These are phyloP conservation scores for Rhizomucor miehei DNA, from an alignment of 371 early-diverging fungal species.

Conservation along the genomic window DNA sequence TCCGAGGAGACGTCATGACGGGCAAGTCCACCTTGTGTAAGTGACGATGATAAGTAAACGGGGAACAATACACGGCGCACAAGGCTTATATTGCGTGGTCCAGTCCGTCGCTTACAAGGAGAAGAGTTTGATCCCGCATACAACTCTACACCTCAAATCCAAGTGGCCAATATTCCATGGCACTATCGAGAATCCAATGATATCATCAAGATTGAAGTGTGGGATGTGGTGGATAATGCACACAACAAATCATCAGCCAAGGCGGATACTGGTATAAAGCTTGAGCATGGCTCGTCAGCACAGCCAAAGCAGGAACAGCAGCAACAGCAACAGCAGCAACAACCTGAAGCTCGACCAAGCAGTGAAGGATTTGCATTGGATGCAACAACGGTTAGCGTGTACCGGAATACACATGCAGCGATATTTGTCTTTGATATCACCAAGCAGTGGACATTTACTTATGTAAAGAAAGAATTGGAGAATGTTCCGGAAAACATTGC, in stretches of 20 bases:
- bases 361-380: slow-evolving; percentile 41
- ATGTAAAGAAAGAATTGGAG: slow-evolving; percentile 46
- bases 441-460: slow-evolving; percentile 66
- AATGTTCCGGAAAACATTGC: slow-evolving; percentile 56
- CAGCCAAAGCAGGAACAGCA: slow-evolving; percentile 9
- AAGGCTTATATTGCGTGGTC: too few species aligned
- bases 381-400: slow-evolving; percentile 65
- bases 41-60: slow-evolving; percentile 12
- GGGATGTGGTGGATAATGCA: slow-evolving; percentile 70
- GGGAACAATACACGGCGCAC: background rate
- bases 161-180: slow-evolving; percentile 70
- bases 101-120: slow-evolving; percentile 64
- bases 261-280: slow-evolving; percentile 34
- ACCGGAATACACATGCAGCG: slow-evolving; percentile 59
- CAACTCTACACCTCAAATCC: slow-evolving; percentile 58
- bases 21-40: slow-evolving; percentile 66
- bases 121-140: slow-evolving; percentile 48
- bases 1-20: slow-evolving; percentile 66
- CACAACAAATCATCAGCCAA: slow-evolving; percentile 26
- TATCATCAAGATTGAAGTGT: slow-evolving; percentile 67
- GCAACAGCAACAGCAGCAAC: background rate
- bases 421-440: slow-evolving; percentile 61
- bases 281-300: slow-evolving; percentile 25
- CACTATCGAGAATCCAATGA: slow-evolving; percentile 59
- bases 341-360: slow-evolving; percentile 5